Evolutionary conservation across 306 rosid genomes (phyloP), one percentile per base, ranked within the genome.

Genomic region (Acmispon strigosus): DNA sequence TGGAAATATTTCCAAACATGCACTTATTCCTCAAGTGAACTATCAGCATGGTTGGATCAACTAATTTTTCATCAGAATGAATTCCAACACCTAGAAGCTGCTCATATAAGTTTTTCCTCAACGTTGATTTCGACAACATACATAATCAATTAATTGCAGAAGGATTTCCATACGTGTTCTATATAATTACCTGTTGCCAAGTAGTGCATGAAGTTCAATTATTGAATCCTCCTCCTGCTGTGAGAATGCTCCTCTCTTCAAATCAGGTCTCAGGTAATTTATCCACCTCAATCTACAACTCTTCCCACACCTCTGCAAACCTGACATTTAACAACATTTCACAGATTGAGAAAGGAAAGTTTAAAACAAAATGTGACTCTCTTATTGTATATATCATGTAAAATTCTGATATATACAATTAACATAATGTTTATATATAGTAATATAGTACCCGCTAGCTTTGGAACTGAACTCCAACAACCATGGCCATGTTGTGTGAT

Each of bases 391-490:
- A 6, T 32, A 6, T 32, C 1, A 32, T 6, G 6, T 13, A 60
- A 5, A 48, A 11, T 17, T 29, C 39, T 20, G 51, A 27, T 27
- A 27, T 27, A 27, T 3, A 4, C 32, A 65, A 60, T 18, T 7
- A 13, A 45, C 6, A 32, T 6, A 54, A 24, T n/a, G n/a, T n/a
- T n/a, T 13, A 51, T 13, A 39, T 60, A 13, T 60, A 19, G 59
- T 50, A 12, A 12, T 58, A 19, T 1, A 66, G 4, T 78, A 93
- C 98, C 97, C 37, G 98, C 94, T 10, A 90, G 85, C 74, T 93
- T 93, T 52, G 98, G 97, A 78, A 93, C 98, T 9, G 97, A 86
- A 56, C 98, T 93, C 98, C 98, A 93, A 75, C 98, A 93, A 69
- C 98, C 98, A 90, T 86, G 98, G 53, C 98, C 98, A 80, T 90